Base-by-base conservation (phyloP, 140 eudicot species). In the Erigeron philadelphicus region DNA sequence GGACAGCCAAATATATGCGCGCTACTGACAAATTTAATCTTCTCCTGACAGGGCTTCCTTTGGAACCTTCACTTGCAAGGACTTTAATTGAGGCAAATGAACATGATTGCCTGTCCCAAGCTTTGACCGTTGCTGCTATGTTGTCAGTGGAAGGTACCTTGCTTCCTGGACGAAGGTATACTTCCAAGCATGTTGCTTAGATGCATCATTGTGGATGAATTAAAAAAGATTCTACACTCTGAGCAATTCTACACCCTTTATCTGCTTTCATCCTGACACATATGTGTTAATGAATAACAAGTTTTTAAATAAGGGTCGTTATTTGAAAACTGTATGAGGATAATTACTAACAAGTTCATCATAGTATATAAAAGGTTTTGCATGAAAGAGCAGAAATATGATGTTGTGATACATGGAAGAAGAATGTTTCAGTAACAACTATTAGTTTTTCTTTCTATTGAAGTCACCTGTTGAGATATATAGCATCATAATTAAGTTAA, bases 1-100 rank as follows among this genome's bases (percentile, higher is more conserved):
- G 38, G 38, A 31, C 38, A 31, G 5, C 38, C 38, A 31, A 52
- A 19, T 56, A 56, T 56, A 56, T 10, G 18, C 12, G 11, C 8
- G 40, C 11, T 43, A 55, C 23, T 69, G 16, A 71, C 35, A 6
- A 12, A 45, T 23, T 73, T 69, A 31, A 52, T 69, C 18, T 56
- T 49, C 17, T 64, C 78, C 10, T n/a, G 79, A 79, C 84, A 88
- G 98, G 89, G 63, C 89, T 94, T 73, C 99, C 99, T 42, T 72
- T 93, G 79, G 99, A 93, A 75, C 99, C 99, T 75, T 94, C 99
- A 23, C 84, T 94, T 11, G 90, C 99, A 40, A 84, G 99, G 87
- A 94, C 99, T 67, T 75, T 89, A 72, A 80, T 94, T 4, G 97
- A 87, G 84, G 99, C 99, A 58, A 89, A 87, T 75, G 85, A 89